Evolutionary conservation across 2,329 filamentous ascomycete species (phyloP).

Genomic region (Westerdykella aurantiaca): DNA sequence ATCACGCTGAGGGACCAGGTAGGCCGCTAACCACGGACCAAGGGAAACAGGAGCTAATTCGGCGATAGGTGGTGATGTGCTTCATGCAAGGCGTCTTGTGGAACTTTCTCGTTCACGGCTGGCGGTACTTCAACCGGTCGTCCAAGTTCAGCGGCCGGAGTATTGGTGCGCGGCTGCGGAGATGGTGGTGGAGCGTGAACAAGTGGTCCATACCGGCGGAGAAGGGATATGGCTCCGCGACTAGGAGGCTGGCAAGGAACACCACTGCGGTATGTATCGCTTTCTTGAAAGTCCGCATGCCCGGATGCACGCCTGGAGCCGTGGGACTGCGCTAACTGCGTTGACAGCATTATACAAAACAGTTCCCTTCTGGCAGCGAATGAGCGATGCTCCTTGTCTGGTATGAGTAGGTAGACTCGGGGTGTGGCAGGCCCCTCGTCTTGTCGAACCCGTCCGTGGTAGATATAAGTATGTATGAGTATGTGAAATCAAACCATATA

Average conservation of each 20-base stretch:
- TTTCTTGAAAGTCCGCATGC: constrained; percentile 25
- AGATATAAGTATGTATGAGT: too few relatives aligned
- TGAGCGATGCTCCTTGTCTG: background rate
- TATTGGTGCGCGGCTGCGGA: constrained; percentile 67
- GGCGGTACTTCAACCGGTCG: constrained; percentile 82
- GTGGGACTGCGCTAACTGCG: background rate
- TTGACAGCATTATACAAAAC: background rate
- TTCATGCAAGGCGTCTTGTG: constrained; percentile 84
- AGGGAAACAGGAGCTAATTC: background rate
- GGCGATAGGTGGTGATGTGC: constrained; percentile 68
- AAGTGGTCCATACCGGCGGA: constrained; percentile 59
- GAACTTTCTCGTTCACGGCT: constrained; percentile 77
- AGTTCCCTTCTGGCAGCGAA: background rate
- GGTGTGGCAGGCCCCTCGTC: too few relatives aligned
- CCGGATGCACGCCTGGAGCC: background rate
- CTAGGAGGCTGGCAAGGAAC: constrained; percentile 30
- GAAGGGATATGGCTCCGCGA: constrained; percentile 14
- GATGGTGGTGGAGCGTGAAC: constrained; percentile 96
- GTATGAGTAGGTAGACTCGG: too few relatives aligned
- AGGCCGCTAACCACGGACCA: constrained; percentile 15
- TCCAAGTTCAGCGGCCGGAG: constrained; percentile 71
- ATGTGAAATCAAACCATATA: too few relatives aligned
- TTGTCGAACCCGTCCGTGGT: too few relatives aligned
- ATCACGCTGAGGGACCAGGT: constrained; percentile 90
- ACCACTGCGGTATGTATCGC: constrained; percentile 33